Conservation (phyloP, 352 stramenopile genomes). For the Blastocystis sp. region DNA sequence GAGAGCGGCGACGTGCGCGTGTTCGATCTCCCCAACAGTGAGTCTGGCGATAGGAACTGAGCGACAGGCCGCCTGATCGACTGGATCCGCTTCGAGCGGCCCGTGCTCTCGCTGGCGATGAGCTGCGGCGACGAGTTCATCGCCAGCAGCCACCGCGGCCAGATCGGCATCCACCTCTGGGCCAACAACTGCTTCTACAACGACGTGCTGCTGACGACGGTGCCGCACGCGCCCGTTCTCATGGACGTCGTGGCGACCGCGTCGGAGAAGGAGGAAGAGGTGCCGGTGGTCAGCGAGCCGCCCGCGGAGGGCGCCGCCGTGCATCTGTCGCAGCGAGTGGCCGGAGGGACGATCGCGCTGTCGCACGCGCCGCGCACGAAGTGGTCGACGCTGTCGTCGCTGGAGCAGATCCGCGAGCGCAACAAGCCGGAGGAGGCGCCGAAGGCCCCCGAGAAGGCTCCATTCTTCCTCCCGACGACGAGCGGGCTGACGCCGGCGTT, state of each 20-base stretch:
- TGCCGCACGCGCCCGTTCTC: conserved; percentile 63
- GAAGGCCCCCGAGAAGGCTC: conserved; percentile 80
- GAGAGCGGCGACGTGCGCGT: conserved; percentile 69
- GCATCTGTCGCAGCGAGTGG: conserved; percentile 59
- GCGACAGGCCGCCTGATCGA: conserved; percentile 70
- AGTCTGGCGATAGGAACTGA: not conserved
- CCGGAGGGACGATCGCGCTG: conserved; percentile 65
- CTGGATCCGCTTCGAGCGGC: conserved; percentile 73
- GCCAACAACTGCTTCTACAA: conserved; percentile 72
- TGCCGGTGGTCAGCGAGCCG: not conserved
- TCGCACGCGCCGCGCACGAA: conserved; percentile 72
- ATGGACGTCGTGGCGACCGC: conserved; percentile 70
- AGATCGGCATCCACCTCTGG: conserved; percentile 74
- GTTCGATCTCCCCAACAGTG: conserved; percentile 67
- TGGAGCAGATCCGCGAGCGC: conserved; percentile 83
- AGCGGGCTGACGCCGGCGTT: conserved; percentile 3
- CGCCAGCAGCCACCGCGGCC: conserved; percentile 69
- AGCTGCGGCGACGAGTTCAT: conserved; percentile 73
- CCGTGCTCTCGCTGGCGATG: conserved; percentile 69
- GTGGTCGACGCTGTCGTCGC: conserved; percentile 77
- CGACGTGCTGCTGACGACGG: conserved; percentile 68
- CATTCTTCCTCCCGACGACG: conserved; percentile 78
- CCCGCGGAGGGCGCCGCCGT: not conserved
- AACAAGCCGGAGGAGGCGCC: conserved; percentile 85
- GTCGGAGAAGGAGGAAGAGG: conserved; percentile 68